Evolutionary conservation across 2,329 filamentous ascomycete genomes (phyloP).

Genomic region (Alternaria ethzedia): DNA sequence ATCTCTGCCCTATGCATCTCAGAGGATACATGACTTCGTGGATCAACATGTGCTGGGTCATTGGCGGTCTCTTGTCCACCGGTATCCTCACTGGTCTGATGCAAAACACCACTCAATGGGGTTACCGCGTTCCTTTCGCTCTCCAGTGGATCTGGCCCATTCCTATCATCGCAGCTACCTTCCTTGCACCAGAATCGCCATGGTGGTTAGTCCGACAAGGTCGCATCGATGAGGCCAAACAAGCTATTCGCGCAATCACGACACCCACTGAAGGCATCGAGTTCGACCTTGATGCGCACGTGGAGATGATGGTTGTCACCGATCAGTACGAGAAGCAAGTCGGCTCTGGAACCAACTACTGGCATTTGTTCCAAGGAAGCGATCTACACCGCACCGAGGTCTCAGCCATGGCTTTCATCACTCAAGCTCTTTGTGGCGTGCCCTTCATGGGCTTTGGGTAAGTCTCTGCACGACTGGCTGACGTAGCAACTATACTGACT

Average conservation of each 20-base stretch:
- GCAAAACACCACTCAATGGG: conserved; percentile 67
- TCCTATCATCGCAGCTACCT: conserved; percentile 68
- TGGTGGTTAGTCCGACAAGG: conserved; percentile 58
- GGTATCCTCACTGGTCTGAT: conserved; percentile 71
- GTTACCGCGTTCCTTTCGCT: conserved; percentile 68
- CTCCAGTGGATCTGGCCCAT: conserved; percentile 78
- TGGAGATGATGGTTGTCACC: conserved; percentile 89
- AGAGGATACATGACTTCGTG: conserved; percentile 63
- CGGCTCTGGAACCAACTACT: conserved; percentile 69
- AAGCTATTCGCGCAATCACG: conserved; percentile 67
- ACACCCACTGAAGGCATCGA: conserved; percentile 53
- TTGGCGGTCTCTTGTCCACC: conserved; percentile 69
- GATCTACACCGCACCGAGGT: conserved; percentile 81
- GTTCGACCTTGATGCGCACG: conserved; percentile 55
- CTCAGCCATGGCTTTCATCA: conserved; percentile 56
- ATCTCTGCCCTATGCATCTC: conserved; percentile 71
- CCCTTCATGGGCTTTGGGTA: conserved; percentile 33
- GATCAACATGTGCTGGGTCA: conserved; percentile 76
- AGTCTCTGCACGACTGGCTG: background rate
- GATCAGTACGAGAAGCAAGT: conserved; percentile 77
- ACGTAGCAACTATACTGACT: background rate
- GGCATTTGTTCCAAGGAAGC: conserved; percentile 79
- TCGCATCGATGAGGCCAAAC: conserved; percentile 67
- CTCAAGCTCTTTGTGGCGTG: conserved; percentile 46
- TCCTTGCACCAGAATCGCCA: conserved; percentile 68